A percentile compares a stretch with the other conserved stretches of the same genome.
Evolutionary conservation across 2,329 filamentous ascomycete species (phyloP).

Genomic region (Coniella lustricola): DNA sequence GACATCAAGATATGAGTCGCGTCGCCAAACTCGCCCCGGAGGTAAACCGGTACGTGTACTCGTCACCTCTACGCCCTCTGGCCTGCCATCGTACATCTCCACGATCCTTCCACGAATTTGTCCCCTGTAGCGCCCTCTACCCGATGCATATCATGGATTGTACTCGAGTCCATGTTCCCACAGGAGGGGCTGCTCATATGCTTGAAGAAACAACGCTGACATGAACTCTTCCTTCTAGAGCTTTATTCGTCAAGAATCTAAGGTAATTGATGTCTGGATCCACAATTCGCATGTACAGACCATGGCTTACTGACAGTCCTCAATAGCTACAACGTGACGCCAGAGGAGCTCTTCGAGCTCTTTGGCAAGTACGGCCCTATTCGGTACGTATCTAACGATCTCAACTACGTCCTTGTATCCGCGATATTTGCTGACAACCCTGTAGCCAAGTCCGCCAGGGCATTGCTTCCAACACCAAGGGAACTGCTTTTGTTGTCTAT

Average conservation of each 20-base stretch:
- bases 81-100: conserved; percentile 4
- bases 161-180: background rate
- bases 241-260: conserved; percentile 99
- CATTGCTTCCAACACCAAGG: conserved; percentile 94
- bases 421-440: conserved; percentile 18
- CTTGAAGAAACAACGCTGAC: conserved; percentile 20
- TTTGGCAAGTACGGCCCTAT: conserved; percentile 97
- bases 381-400: conserved; percentile 56
- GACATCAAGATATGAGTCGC: conserved; percentile 82
- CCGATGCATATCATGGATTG: background rate
- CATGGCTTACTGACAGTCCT: conserved; percentile 20
- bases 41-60: conserved; percentile 80
- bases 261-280: conserved; percentile 62
- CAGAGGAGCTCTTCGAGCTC: conserved; percentile 96
- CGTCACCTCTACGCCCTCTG: conserved; percentile 4
- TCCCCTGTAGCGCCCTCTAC: background rate
- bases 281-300: conserved; percentile 36
- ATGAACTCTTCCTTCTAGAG: conserved; percentile 47
- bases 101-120: background rate
- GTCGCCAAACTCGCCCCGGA: conserved; percentile 96
- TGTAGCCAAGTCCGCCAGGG: conserved; percentile 94
- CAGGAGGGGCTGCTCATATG: background rate
- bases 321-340: conserved; percentile 91
- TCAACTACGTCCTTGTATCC: background rate
- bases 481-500: conserved; percentile 98